A percentile compares a stretch with the other conserved stretches of the same genome.
Evolutionary conservation across 2,329 filamentous ascomycete genomes (phyloP).

Genomic region (Penicillium carneum): DNA sequence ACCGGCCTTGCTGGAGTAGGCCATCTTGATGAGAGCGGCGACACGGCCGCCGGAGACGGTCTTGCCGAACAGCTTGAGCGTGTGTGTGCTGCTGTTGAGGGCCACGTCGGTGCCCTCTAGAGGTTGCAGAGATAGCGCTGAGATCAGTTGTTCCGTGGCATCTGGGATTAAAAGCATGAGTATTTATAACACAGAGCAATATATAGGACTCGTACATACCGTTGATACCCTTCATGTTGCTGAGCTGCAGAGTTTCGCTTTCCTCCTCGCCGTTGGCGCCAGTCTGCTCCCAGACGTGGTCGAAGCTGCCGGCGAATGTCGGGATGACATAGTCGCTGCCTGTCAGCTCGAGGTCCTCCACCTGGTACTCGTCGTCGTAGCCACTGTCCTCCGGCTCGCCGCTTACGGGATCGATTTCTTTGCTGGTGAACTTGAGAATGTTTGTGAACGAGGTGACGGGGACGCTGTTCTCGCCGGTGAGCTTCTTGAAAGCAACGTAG

Average conservation of each 20-base stretch:
- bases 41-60: conserved; percentile 89
- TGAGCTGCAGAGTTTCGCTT: conserved; percentile 87
- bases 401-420: conserved; percentile 96
- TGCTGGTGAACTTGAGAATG: conserved; percentile 93
- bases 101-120: conserved; percentile 93
- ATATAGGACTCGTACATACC: conserved; percentile 65
- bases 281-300: conserved; percentile 92
- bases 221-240: conserved; percentile 87
- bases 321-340: conserved; percentile 95
- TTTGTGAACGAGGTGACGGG: conserved; percentile 86
- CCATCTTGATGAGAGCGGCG: conserved; percentile 87
- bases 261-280: conserved; percentile 88
- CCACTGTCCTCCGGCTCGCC: conserved; percentile 88
- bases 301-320: conserved; percentile 92
- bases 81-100: conserved; percentile 86
- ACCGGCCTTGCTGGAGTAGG: conserved; percentile 87
- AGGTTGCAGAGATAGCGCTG: conserved; percentile 86
- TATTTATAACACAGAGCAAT: conserved; percentile 35
- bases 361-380: conserved; percentile 97
- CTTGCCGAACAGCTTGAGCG: conserved; percentile 94
- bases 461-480: conserved; percentile 76
- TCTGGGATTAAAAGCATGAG: conserved; percentile 61
- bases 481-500: conserved; percentile 92
- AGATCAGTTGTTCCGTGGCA: conserved; percentile 88
- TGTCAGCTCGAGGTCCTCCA: conserved; percentile 87